These are phyloP conservation scores for Arbutus unedo DNA, from an alignment of 148 eudicot species.

Conservation along the genomic window DNA sequence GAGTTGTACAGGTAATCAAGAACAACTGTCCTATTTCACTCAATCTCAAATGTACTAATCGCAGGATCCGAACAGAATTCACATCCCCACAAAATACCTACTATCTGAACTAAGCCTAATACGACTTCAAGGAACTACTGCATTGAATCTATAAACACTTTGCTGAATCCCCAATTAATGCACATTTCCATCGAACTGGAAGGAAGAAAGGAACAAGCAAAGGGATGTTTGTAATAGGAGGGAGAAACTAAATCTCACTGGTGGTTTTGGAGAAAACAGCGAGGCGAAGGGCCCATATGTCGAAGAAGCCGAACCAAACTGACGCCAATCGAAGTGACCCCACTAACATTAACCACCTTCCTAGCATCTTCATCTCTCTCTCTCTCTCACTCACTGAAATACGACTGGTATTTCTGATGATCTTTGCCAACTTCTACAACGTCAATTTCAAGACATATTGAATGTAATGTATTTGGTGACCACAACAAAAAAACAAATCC, in stretches of 20 bases:
- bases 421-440: too few relatives aligned
- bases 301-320: slow-evolving; percentile 93
- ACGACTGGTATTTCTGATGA: too few relatives aligned
- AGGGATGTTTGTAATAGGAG: not conserved
- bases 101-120: not conserved
- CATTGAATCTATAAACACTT: not conserved
- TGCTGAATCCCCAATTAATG: not conserved
- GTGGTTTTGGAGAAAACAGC: slow-evolving; percentile 81
- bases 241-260: slow-evolving; percentile 37
- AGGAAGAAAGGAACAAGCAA: not conserved
- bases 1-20: not conserved
- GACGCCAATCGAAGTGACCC: slow-evolving; percentile 80
- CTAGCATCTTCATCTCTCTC: slow-evolving; percentile 55
- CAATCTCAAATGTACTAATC: not conserved
- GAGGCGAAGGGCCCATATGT: slow-evolving; percentile 94
- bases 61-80: not conserved
- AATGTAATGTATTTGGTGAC: too few relatives aligned
- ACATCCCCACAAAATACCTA: not conserved
- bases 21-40: not conserved
- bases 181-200: not conserved
- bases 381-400: slow-evolving; percentile 5
- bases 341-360: slow-evolving; percentile 83
- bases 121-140: not conserved
- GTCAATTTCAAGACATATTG: too few relatives aligned
- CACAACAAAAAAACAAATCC: too few relatives aligned